Base-by-base conservation (phyloP, 257 asterid species). In the Capsicum rhomboideum region DNA sequence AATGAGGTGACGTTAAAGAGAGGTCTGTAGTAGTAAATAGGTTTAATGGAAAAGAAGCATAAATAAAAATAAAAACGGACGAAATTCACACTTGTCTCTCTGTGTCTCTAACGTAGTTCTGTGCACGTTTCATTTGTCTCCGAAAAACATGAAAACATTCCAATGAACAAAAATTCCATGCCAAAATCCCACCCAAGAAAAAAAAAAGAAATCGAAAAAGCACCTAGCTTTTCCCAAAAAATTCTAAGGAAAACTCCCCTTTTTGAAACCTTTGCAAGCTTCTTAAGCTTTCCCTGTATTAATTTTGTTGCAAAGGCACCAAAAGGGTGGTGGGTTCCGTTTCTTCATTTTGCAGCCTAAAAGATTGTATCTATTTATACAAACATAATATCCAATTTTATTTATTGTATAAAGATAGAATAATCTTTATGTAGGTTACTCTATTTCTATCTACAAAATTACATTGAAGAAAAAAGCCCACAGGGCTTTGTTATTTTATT, bases 41-140 rank as follows among this genome's bases (percentile, higher is more conserved):
- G 21, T n/a, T 58, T 21, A 58, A 59, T n/a, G 13, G 29, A 58
- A 58, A 59, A 59, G 20, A 28, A 6, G 79, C 31, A 71, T 6
- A 71, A 21, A 34, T 34, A 34, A 59, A 59, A 71, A 34, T 64
- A 40, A n/a, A 71, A 71, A 40, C 1, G 79, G 31, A 14, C 79
- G 79, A 42, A 71, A 42, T 44, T 72, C 18, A 72, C 10, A 14
- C n/a, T 12, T 10, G 37, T 56, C 2, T 64, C 12, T 64, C n/a
- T 28, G 40, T 14, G 34, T 37, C 31, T 21, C 37, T 11, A 26
- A 75, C 10, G 63, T 75, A 75, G 46, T 75, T 49, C 81, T 26
- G 23, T 75, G 81, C 81, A 75, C 81, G 81, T 75, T 75, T 26
- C 26, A 75, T 75, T 75, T 50, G 37, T 75, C 61, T 50, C 81